Evolutionary conservation across 192 early-diverging fungal species (phyloP).

Genomic region (Coemansia sp.): DNA sequence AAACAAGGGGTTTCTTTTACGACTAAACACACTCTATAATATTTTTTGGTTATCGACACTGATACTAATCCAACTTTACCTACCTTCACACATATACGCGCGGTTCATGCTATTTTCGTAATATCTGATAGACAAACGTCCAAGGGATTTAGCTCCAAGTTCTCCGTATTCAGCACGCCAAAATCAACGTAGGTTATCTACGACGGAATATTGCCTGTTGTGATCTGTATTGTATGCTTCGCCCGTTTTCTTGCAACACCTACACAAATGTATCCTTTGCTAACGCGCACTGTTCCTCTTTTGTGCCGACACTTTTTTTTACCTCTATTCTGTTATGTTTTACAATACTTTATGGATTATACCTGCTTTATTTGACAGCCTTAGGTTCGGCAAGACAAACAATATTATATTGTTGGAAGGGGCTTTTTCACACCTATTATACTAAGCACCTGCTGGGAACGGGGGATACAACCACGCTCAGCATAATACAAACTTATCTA

Average conservation of each 20-base stretch:
- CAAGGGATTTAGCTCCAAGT: neutral
- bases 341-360: neutral
- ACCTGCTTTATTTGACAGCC: neutral
- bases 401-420: neutral
- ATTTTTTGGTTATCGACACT: neutral
- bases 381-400: neutral
- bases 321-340: neutral
- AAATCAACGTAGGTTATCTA: neutral
- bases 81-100: too few relatives aligned
- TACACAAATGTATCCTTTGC: neutral
- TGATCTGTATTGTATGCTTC: too few relatives aligned
- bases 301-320: neutral
- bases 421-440: neutral
- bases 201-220: neutral
- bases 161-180: neutral
- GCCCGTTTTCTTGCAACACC: neutral
- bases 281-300: neutral
- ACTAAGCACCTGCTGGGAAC: neutral
- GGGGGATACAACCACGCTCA: neutral
- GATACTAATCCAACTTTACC: too few relatives aligned
- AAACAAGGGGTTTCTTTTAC: too few relatives aligned
- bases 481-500: neutral
- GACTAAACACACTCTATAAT: neutral
- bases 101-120: constrained; percentile 2
- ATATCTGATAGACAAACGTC: neutral